Evolutionary conservation across 2,329 filamentous ascomycete species (phyloP).

Genomic region (Penicillium paneum): DNA sequence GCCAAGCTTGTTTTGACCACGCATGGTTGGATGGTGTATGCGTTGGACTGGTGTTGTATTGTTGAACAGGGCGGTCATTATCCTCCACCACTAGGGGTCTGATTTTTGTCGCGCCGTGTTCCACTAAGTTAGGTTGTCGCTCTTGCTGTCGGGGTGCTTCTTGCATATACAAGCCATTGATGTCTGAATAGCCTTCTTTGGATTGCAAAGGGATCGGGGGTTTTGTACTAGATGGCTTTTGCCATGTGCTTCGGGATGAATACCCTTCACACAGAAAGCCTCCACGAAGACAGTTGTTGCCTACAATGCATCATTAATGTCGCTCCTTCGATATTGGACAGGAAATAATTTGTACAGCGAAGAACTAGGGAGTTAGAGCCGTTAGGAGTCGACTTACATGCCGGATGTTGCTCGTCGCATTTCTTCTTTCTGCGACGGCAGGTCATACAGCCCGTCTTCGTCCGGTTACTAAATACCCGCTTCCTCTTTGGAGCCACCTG

Average conservation of each 20-base stretch:
- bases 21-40: conserved; percentile 32
- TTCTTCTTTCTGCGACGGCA: conserved; percentile 95
- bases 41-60: conserved; percentile 43
- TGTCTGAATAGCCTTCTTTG: conserved; percentile 61
- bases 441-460: conserved; percentile 92
- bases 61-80: conserved; percentile 36
- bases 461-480: conserved; percentile 79
- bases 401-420: conserved; percentile 89
- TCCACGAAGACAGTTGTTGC: conserved; percentile 84
- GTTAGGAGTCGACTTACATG: conserved; percentile 61
- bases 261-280: conserved; percentile 92
- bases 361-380: background rate
- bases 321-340: conserved; percentile 7
- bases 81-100: conserved; percentile 49
- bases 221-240: conserved; percentile 70
- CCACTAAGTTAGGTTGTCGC: conserved; percentile 32
- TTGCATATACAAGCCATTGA: conserved; percentile 37
- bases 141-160: conserved; percentile 41
- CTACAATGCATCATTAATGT: conserved; percentile 44
- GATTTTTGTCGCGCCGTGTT: conserved; percentile 46
- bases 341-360: conserved; percentile 6
- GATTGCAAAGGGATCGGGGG: conserved; percentile 74
- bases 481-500: conserved; percentile 47
- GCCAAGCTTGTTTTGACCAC: conserved; percentile 43
- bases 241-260: conserved; percentile 72